Conservation (phyloP, 1,139 yeast genomes). For the Yamadazyma epiphylla region DNA sequence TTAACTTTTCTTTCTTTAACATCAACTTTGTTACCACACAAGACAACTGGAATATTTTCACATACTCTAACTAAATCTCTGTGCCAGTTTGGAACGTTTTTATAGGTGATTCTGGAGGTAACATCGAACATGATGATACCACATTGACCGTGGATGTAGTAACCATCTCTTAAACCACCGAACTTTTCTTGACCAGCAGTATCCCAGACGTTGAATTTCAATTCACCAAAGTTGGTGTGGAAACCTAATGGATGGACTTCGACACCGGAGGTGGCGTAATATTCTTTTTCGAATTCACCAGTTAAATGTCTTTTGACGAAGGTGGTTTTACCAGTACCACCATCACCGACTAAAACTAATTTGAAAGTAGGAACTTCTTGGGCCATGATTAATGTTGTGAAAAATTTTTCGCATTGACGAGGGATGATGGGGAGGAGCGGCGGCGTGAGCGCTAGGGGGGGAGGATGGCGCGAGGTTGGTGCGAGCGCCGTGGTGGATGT, state of each 20-base stretch:
- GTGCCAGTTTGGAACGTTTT: conserved; percentile 99
- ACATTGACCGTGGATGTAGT: conserved; percentile 99
- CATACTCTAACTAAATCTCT: conserved; percentile 98
- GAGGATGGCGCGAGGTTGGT: not conserved
- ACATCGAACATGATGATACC: conserved; percentile 99
- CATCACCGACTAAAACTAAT: conserved; percentile 98
- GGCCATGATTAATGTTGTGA: conserved; percentile 32
- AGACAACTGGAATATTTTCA: conserved; percentile 98
- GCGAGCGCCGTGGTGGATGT: not conserved
- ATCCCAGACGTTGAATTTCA: conserved; percentile 99
- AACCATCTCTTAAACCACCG: conserved; percentile 99
- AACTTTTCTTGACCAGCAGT: conserved; percentile 99
- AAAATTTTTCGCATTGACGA: conserved; percentile 1
- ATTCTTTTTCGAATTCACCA: conserved; percentile 99
- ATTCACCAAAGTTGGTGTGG: conserved; percentile 98
- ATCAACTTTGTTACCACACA: conserved; percentile 99
- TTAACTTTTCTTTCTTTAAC: conserved; percentile 99
- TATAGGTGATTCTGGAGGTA: conserved; percentile 98
- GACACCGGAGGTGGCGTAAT: conserved; percentile 98
- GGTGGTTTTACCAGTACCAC: conserved; percentile 99
- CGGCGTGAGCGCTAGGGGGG: not conserved
- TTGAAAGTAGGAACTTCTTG: conserved; percentile 96
- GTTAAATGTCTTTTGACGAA: conserved; percentile 99
- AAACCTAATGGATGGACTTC: conserved; percentile 98
- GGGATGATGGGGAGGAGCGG: not conserved